Evolutionary conservation across 352 stramenopile species (phyloP).

Genomic region (Pythium myriotylum): DNA sequence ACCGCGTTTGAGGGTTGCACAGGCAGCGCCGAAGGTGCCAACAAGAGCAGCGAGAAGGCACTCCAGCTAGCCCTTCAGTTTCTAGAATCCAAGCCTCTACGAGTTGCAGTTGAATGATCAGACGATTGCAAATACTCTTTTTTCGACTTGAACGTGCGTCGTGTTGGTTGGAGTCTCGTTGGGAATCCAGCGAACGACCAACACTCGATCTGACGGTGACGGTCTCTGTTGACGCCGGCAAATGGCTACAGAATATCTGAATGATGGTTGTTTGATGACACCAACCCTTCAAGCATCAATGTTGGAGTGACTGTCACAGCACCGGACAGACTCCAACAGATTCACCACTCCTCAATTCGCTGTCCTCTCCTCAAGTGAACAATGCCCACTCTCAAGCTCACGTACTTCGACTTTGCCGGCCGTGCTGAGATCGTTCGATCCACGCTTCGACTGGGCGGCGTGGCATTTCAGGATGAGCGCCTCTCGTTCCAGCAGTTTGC

Average conservation of each 20-base stretch:
- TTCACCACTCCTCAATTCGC: background rate
- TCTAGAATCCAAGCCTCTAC: conserved; percentile 29
- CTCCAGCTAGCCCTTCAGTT: conserved; percentile 62
- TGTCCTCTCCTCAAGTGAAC: background rate
- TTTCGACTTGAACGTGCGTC: no score
- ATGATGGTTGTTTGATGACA: background rate
- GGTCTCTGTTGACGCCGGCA: conserved; percentile 1
- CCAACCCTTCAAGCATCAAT: background rate
- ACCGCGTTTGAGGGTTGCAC: conserved; percentile 72
- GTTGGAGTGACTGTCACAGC: background rate
- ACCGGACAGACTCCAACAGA: no score
- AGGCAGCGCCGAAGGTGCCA: conserved; percentile 36
- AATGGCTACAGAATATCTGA: background rate
- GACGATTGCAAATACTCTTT: no score
- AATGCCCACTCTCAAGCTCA: background rate
- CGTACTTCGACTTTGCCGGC: conserved; percentile 55
- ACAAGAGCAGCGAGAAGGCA: conserved; percentile 61
- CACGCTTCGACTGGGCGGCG: conserved; percentile 50
- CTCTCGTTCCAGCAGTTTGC: background rate
- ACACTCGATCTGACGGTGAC: background rate
- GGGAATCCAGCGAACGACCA: no score
- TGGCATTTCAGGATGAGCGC: conserved; percentile 65
- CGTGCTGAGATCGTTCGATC: conserved; percentile 53
- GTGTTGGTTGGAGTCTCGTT: no score
- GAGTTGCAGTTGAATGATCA: background rate